phyloP scores from a whole-genome alignment of 73 alveolate species.

The Paramecium sexaurelia region DNA sequence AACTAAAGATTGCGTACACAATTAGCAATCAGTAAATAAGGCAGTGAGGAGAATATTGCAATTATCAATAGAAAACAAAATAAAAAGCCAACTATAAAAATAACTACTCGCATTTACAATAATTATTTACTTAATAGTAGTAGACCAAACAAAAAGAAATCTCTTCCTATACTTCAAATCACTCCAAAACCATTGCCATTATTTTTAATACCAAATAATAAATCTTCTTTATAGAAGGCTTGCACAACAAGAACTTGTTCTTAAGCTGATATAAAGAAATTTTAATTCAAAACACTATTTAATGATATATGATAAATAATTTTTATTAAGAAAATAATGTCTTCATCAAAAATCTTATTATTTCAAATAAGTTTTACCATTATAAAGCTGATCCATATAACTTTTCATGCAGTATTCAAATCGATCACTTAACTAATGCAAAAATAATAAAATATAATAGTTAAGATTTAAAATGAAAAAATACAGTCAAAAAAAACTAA shows the following conservation, averaged over 20 bases:
- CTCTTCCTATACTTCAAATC: not conserved
- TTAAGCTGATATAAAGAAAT: constrained; percentile 20
- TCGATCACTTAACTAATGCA: too few species aligned
- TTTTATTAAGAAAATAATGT: not conserved
- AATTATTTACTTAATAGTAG: constrained; percentile 3
- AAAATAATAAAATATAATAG: too few species aligned
- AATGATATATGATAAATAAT: constrained; percentile 26
- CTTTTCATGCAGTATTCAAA: too few species aligned
- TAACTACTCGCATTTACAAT: constrained; percentile 16
- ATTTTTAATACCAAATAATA: not conserved
- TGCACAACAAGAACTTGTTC: not conserved
- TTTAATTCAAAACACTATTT: constrained; percentile 38
- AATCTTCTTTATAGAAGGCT: not conserved
- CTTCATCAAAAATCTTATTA: not conserved
- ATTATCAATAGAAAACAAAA: not conserved
- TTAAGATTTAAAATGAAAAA: too few species aligned
- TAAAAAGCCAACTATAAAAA: not conserved
- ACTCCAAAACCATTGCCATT: not conserved
- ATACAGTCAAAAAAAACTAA: not conserved
- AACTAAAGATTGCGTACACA: constrained; percentile 21
- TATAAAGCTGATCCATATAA: too few species aligned
- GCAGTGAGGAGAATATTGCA: not conserved
- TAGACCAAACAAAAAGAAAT: not conserved
- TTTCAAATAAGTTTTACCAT: not conserved
- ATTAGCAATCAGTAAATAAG: not conserved